Evolutionary conservation across 352 stramenopile species (phyloP).

Genomic region (Pythium phragmiticola): DNA sequence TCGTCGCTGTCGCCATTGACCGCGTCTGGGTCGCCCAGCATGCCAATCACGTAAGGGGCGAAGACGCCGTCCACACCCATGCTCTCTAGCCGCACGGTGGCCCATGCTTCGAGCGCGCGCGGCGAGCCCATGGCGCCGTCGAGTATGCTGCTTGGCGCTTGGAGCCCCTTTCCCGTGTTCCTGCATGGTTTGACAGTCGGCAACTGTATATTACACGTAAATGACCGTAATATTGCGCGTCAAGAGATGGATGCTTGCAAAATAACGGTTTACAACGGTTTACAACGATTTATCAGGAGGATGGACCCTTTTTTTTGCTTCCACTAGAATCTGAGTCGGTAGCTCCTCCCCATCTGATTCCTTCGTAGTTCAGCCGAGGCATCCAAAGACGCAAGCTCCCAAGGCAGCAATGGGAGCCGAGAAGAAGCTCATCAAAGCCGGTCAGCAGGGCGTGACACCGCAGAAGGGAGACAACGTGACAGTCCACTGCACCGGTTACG

Average conservation of each 20-base stretch:
- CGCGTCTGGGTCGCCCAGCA: conserved; percentile 42
- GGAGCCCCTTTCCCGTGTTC: conserved; percentile 22
- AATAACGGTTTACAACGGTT: conserved; percentile 18
- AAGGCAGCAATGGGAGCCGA: conserved; percentile 45
- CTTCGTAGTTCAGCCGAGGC: neutral
- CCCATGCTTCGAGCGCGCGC: conserved; percentile 59
- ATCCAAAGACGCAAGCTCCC: neutral
- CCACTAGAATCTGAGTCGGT: conserved; percentile 10
- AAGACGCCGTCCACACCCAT: conserved; percentile 84
- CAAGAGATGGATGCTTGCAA: conserved; percentile 4
- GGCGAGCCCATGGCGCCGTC: conserved; percentile 2
- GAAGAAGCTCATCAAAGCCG: conserved; percentile 59
- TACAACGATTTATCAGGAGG: neutral
- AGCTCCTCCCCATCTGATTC: conserved; percentile 16
- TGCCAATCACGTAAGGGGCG: conserved; percentile 79
- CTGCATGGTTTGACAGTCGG: conserved; percentile 17
- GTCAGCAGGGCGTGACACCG: conserved; percentile 46
- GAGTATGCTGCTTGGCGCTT: conserved; percentile 14
- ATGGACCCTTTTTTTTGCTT: conserved; percentile 13
- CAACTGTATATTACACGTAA: conserved; percentile 17
- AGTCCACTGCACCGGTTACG: conserved; percentile 83
- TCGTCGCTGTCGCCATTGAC: conserved; percentile 33
- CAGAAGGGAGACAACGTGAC: conserved; percentile 65
- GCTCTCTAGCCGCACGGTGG: conserved; percentile 55
- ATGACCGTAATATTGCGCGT: conserved; percentile 10